Evolutionary conservation across 1,284 basidiomycete genomes (phyloP).

Genomic region (Kwoniella shivajii): DNA sequence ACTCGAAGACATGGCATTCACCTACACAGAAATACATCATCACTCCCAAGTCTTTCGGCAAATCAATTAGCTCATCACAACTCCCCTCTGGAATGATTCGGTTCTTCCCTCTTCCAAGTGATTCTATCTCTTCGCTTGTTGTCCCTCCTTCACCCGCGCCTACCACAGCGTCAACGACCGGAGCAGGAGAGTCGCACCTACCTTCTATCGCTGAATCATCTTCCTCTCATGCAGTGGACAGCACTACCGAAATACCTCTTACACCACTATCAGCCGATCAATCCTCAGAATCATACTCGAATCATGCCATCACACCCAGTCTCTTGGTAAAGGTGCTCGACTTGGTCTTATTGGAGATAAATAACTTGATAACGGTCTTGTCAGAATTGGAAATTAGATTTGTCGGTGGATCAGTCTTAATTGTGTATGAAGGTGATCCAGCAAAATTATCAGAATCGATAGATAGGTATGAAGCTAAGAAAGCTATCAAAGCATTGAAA

Average conservation of each 20-base stretch:
- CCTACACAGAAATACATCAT: constrained; percentile 60
- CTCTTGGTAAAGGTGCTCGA: constrained; percentile 65
- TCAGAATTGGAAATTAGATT: constrained; percentile 70
- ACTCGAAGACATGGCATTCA: constrained; percentile 72
- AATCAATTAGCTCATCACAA: constrained; percentile 67
- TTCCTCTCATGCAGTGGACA: not conserved
- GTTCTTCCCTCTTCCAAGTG: constrained; percentile 68
- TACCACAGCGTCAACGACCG: constrained; percentile 1
- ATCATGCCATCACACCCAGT: constrained; percentile 60
- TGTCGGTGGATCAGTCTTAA: constrained; percentile 75
- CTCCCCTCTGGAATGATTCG: constrained; percentile 72
- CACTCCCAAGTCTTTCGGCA: constrained; percentile 79
- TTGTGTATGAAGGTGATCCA: constrained; percentile 79
- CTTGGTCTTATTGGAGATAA: constrained; percentile 57
- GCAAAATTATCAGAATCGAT: constrained; percentile 56
- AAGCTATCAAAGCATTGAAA: constrained; percentile 33
- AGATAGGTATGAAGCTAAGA: constrained; percentile 49
- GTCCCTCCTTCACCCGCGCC: constrained; percentile 19
- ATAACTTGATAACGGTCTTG: constrained; percentile 61
- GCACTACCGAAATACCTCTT: constrained; percentile 6
- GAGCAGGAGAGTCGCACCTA: not conserved
- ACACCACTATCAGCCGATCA: constrained; percentile 18
- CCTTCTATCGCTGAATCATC: constrained; percentile 24
- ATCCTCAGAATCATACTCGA: constrained; percentile 17
- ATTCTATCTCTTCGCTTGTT: constrained; percentile 26